phyloP scores from a whole-genome alignment of 495 filamentous ascomycete genomes.

The Trichoderma asperelloides region DNA sequence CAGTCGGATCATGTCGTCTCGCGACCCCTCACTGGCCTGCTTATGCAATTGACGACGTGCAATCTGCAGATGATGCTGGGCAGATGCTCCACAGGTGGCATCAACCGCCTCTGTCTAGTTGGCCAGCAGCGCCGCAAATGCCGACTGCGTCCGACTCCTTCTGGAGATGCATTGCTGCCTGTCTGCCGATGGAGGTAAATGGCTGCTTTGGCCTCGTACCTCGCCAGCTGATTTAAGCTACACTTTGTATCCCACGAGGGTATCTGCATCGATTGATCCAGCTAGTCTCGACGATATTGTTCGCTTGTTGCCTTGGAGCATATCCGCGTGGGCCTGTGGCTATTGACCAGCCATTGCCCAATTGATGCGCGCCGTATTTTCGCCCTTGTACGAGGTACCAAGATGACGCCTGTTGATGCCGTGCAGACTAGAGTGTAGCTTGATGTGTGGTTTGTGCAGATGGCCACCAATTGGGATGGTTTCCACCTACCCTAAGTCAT shows the following conservation, averaged over 20 bases:
- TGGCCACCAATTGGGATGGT: neutral
- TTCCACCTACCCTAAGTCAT: no score
- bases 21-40: slow-evolving; percentile 5
- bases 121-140: neutral
- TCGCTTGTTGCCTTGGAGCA: neutral
- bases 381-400: neutral
- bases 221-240: neutral
- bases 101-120: neutral
- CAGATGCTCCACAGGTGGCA: slow-evolving; percentile 6
- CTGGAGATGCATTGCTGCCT: slow-evolving; percentile 4
- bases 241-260: neutral
- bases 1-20: neutral
- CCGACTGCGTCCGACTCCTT: neutral
- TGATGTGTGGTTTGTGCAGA: neutral
- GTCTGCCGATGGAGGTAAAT: neutral
- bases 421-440: neutral
- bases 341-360: neutral
- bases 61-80: neutral
- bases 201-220: neutral
- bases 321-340: neutral
- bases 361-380: neutral
- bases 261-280: neutral
- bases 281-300: neutral
- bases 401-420: neutral
- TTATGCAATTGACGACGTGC: neutral